Conservation (phyloP, 257 asterid species). For the Euphrasia confusa region DNA sequence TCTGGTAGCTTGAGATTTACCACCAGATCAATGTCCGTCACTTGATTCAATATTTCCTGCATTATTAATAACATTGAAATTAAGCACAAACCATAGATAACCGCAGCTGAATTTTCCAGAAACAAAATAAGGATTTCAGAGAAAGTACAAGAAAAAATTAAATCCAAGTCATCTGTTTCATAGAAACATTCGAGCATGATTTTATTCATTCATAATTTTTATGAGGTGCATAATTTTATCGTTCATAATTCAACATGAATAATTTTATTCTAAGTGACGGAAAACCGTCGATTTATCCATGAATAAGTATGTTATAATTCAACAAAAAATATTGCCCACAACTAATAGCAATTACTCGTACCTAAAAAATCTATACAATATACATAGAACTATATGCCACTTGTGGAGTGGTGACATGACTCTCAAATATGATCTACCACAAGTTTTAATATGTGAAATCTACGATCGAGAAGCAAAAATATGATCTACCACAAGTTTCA, state of each 20-base stretch:
- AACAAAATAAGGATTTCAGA: not conserved
- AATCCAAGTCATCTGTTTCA: not conserved
- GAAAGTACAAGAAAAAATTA: not conserved
- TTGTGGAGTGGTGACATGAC: conserved; percentile 7
- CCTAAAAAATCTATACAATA: not conserved
- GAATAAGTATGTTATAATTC: not conserved
- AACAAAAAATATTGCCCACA: not conserved
- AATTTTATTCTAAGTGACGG: not conserved
- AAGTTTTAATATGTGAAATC: conserved; percentile 4
- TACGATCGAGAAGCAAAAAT: conserved; percentile 5
- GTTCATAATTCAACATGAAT: not conserved
- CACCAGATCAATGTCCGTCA: conserved; percentile 86
- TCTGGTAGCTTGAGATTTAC: conserved; percentile 97
- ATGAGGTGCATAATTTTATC: too few species aligned
- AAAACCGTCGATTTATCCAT: too few species aligned
- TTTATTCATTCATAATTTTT: too few species aligned
- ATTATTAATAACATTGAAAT: not conserved
- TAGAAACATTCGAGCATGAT: not conserved
- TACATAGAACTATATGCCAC: not conserved
- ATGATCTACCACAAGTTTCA: too few species aligned
- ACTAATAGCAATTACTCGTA: not conserved
- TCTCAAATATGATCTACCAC: not conserved
- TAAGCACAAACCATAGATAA: not conserved
- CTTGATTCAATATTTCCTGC: conserved; percentile 90
- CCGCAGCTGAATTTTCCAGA: not conserved